These are phyloP conservation scores for Dictyostelium purpureum DNA, from an alignment of 78 protist genomes.

Conservation along the genomic window DNA sequence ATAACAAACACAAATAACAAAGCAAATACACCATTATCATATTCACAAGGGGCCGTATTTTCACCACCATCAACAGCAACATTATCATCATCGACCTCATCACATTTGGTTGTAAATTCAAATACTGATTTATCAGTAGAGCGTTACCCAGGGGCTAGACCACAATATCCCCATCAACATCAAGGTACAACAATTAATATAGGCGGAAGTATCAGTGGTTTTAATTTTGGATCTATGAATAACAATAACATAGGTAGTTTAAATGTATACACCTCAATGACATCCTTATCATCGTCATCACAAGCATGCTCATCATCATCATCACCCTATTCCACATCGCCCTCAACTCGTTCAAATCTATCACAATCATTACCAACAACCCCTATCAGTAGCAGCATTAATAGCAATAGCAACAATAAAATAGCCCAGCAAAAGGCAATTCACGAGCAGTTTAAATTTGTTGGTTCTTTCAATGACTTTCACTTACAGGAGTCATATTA, in stretches of 20 bases:
- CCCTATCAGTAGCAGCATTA: background rate
- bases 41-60: background rate
- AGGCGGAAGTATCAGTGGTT: background rate
- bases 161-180: background rate
- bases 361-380: background rate
- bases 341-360: background rate
- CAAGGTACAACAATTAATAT: background rate
- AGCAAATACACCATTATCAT: background rate
- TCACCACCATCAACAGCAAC: background rate
- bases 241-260: too few relatives aligned
- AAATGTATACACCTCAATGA: background rate
- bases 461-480: slow-evolving; percentile 26
- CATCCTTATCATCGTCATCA: background rate
- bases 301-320: background rate
- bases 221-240: background rate
- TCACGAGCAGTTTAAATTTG: slow-evolving; percentile 52
- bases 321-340: background rate
- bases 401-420: background rate
- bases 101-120: background rate
- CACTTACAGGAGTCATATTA: slow-evolving; percentile 1
- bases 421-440: background rate
- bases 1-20: background rate
- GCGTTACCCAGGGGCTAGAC: slow-evolving; percentile 4
- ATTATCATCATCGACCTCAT: background rate
- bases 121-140: slow-evolving; percentile 8